A percentile compares a stretch with the other conserved stretches of the same genome.
Evolutionary conservation across 495 filamentous ascomycete species (phyloP).

Genomic region (Penicillium ucsense): DNA sequence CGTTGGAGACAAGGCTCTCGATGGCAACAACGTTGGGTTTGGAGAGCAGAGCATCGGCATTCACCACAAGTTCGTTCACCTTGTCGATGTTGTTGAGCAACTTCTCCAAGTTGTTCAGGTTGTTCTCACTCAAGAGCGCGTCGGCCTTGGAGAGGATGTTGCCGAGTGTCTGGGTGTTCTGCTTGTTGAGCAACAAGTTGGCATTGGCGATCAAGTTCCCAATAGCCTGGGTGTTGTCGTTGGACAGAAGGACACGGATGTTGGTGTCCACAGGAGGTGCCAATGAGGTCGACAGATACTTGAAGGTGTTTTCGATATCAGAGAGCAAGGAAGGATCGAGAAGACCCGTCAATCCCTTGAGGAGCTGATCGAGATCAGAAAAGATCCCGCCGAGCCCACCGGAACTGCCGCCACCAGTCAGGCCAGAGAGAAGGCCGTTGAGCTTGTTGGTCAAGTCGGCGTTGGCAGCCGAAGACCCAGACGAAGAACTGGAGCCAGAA

Average conservation of each 20-base stretch:
- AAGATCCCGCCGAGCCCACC: not conserved
- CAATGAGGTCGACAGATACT: slow-evolving; percentile 27
- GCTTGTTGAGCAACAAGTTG: slow-evolving; percentile 17
- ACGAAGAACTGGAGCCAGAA: not conserved
- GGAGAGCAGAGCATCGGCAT: slow-evolving; percentile 20
- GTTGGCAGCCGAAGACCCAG: no score
- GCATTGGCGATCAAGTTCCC: slow-evolving; percentile 22
- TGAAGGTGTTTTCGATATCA: slow-evolving; percentile 25
- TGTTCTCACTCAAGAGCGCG: slow-evolving; percentile 22
- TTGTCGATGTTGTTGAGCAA: slow-evolving; percentile 31
- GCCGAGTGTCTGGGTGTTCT: slow-evolving; percentile 28
- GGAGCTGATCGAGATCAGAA: slow-evolving; percentile 3
- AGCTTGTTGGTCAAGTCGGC: slow-evolving; percentile 1
- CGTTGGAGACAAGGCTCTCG: slow-evolving; percentile 28
- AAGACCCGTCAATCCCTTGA: slow-evolving; percentile 11
- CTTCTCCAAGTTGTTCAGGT: slow-evolving; percentile 28
- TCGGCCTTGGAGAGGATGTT: slow-evolving; percentile 18
- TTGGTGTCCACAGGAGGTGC: slow-evolving; percentile 30
- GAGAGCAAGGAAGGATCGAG: slow-evolving; percentile 15
- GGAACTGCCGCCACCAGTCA: not conserved
- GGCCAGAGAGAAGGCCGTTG: not conserved
- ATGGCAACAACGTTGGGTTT: slow-evolving; percentile 23
- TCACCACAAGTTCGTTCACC: slow-evolving; percentile 26
- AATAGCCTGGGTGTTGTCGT: slow-evolving; percentile 12
- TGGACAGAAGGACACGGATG: slow-evolving; percentile 26